Evolutionary conservation across 2,329 filamentous ascomycete genomes (phyloP).

Genomic region (Verticillium klebahnii): DNA sequence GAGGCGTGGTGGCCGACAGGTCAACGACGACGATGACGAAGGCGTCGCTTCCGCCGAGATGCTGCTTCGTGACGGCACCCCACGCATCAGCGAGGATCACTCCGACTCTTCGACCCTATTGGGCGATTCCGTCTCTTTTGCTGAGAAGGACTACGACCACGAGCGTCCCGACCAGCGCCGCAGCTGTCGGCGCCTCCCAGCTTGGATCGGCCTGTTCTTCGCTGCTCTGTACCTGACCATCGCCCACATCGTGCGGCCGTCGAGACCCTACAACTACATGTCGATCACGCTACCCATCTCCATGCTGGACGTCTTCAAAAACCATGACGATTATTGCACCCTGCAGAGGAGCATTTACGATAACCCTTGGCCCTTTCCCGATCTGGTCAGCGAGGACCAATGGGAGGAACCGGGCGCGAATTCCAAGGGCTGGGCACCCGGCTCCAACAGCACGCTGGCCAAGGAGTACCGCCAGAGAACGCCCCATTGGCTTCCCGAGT

Average conservation of each 20-base stretch:
- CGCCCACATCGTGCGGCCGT: conserved; percentile 19
- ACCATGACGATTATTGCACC: conserved; percentile 17
- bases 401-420: conserved; percentile 22
- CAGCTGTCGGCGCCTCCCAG: not conserved
- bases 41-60: not conserved
- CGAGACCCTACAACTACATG: conserved; percentile 24
- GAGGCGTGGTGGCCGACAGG: not conserved
- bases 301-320: conserved; percentile 21
- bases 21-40: not conserved
- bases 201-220: conserved; percentile 8
- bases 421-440: conserved; percentile 28
- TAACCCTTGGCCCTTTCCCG: conserved; percentile 24
- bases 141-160: not conserved
- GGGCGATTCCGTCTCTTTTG: not conserved
- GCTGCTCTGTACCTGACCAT: conserved; percentile 16
- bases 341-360: conserved; percentile 16
- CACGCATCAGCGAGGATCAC: not conserved
- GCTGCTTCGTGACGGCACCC: not conserved
- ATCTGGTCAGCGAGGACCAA: conserved; percentile 16
- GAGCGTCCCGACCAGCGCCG: not conserved
- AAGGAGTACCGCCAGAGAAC: conserved; percentile 18
- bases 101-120: conserved; percentile 4
- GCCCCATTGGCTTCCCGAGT: conserved; percentile 22
- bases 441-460: conserved; percentile 16
- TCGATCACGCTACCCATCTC: conserved; percentile 25